A percentile compares a stretch with the other conserved stretches of the same genome.
Evolutionary conservation across 345 rosid species (phyloP).

Genomic region (Laguncularia racemosa): DNA sequence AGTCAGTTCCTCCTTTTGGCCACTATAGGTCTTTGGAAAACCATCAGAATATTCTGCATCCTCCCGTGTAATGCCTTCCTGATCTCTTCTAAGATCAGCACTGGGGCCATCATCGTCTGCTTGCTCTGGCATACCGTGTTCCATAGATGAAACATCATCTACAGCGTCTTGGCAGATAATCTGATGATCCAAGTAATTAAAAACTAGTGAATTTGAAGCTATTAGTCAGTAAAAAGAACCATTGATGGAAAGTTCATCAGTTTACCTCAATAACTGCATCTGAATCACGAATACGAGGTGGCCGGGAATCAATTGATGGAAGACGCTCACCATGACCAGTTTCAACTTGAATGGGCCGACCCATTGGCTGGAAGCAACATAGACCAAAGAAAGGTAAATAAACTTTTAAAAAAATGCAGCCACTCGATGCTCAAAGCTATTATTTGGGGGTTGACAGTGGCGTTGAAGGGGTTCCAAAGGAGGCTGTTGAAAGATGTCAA

Average conservation of each 20-base stretch:
- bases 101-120: slow-evolving; percentile 26
- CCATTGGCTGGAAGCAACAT: slow-evolving; percentile 66
- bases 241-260: not conserved
- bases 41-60: slow-evolving; percentile 31
- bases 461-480: not conserved
- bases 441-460: not conserved
- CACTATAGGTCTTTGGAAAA: slow-evolving; percentile 18
- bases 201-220: not conserved
- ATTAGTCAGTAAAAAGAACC: not conserved
- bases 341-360: slow-evolving; percentile 97
- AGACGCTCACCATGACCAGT: slow-evolving; percentile 82
- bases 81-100: slow-evolving; percentile 28
- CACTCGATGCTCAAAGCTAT: not conserved
- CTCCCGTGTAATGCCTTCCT: slow-evolving; percentile 17
- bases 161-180: slow-evolving; percentile 65
- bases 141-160: slow-evolving; percentile 49
- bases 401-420: not conserved
- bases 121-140: slow-evolving; percentile 28
- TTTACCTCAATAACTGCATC: slow-evolving; percentile 94
- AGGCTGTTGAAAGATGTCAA: not conserved
- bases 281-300: slow-evolving; percentile 80
- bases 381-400: not conserved
- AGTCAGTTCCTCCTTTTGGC: slow-evolving; percentile 24
- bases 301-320: slow-evolving; percentile 84
- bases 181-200: slow-evolving; percentile 35